Evolutionary conservation across 441 rosid species (phyloP).

Genomic region (Pelargonium myrrhifolium): DNA sequence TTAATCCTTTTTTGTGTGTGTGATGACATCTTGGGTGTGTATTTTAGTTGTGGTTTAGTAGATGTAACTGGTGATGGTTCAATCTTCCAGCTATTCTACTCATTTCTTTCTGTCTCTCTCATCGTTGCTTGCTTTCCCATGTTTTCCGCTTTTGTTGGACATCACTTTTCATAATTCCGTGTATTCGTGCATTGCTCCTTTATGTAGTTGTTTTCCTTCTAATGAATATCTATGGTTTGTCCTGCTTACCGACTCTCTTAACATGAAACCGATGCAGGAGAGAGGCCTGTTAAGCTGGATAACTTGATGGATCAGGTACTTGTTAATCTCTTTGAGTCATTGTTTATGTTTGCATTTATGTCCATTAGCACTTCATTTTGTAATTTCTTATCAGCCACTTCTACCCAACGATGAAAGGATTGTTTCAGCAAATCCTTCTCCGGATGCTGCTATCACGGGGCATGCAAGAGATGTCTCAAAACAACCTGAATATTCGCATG

Average conservation of each 20-base stretch:
- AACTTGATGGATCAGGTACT: slow-evolving; percentile 40
- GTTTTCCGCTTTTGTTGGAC: background rate
- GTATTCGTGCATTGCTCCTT: background rate
- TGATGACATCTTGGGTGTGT: background rate
- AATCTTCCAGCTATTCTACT: background rate
- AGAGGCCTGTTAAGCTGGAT: slow-evolving; percentile 31
- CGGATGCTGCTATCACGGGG: slow-evolving; percentile 35
- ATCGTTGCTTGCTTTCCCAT: background rate
- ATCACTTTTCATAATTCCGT: background rate
- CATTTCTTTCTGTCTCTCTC: background rate
- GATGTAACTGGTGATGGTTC: background rate
- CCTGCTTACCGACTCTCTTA: background rate
- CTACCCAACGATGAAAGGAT: slow-evolving; percentile 45
- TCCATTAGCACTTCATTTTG: slow-evolving; percentile 22
- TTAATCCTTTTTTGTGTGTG: background rate
- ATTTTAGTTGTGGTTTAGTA: background rate
- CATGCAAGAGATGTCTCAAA: slow-evolving; percentile 25
- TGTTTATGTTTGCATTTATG: slow-evolving; percentile 4
- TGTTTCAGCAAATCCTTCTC: slow-evolving; percentile 45
- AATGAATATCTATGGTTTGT: background rate
- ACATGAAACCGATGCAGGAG: slow-evolving; percentile 37
- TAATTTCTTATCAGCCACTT: slow-evolving; percentile 38
- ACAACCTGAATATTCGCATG: slow-evolving; percentile 21
- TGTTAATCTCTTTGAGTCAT: background rate
- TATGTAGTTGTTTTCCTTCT: background rate